A percentile compares a stretch with the other conserved stretches of the same genome.
These are phyloP conservation scores for Amphichorda felina DNA, from an alignment of 2,329 filamentous ascomycete species.

Conservation along the genomic window DNA sequence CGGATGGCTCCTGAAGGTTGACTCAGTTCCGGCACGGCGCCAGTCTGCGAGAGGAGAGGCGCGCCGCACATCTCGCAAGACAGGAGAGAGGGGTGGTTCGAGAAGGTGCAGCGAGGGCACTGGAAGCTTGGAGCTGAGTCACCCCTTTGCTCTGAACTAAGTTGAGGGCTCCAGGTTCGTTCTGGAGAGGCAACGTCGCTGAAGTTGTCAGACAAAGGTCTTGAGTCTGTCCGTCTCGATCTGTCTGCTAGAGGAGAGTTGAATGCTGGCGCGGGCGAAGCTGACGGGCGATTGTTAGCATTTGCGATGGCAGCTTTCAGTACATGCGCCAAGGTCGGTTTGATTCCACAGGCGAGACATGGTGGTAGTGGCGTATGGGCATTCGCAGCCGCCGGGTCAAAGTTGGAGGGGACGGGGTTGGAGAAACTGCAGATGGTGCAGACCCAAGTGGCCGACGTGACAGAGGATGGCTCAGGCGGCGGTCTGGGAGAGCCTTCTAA, in stretches of 20 bases:
- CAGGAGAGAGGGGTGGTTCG: conserved; percentile 77
- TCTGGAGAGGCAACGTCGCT: conserved; percentile 3
- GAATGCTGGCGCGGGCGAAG: conserved; percentile 6
- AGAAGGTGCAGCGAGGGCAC: conserved; percentile 86
- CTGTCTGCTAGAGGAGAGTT: conserved; percentile 17
- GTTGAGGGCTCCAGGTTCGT: not conserved
- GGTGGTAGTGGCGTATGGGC: conserved; percentile 71
- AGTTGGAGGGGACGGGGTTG: conserved; percentile 86
- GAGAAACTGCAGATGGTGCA: conserved; percentile 94
- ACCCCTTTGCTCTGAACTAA: conserved; percentile 2
- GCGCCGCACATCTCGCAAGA: conserved; percentile 89
- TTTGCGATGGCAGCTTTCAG: conserved; percentile 78
- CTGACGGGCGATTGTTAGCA: conserved; percentile 41
- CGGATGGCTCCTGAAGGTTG: conserved; percentile 29
- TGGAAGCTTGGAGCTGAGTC: conserved; percentile 31
- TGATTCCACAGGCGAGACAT: conserved; percentile 89
- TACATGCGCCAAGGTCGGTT: conserved; percentile 70
- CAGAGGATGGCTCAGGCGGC: conserved; percentile 26
- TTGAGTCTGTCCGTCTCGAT: conserved; percentile 7
- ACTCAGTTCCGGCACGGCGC: conserved; percentile 20
- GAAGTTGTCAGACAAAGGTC: conserved; percentile 5
- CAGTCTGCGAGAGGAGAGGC: conserved; percentile 48
- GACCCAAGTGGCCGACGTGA: conserved; percentile 72
- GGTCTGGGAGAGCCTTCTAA: conserved; percentile 28
- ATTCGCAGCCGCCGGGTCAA: conserved; percentile 73